Evolutionary conservation across 2,329 filamentous ascomycete genomes (phyloP), one percentile per base, ranked within the genome.

Genomic region (Chaetomiaceae sp.): DNA sequence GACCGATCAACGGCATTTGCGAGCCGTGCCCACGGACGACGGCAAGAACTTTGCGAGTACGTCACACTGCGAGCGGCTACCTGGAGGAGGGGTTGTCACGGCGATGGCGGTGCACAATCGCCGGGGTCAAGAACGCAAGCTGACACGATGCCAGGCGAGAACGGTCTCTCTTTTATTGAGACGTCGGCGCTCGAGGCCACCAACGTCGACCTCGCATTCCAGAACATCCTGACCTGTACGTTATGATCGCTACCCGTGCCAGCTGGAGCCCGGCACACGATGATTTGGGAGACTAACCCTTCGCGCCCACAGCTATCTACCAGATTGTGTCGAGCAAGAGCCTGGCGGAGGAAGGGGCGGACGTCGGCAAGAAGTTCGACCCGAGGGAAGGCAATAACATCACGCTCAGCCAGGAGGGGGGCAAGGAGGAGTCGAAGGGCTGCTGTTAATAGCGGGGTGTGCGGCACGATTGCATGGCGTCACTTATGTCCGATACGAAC

Each of bases 161-260:
- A 96, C 74, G 91, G 95, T 68, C 79, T 97, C 37, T 97, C 91
- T 42, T 98, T 98, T 71, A 98, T 98, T 69, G 93, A 98, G 78
- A 98, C 93, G 34, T 98, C 94, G 52, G 93, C 93, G 55, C 84
- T 98, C 62, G 93, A 98, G 66, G 93, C 93, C 60, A 97, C 89
- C 80, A 98, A 98, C 66, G 93, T 98, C 57, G 93, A 98, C 74
- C 83, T 97, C 64, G 93, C 93, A 51, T 97, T 98, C 81, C 91
- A 98, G 74, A 97, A 97, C 72, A 98, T 98, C 66, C 77, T 98
- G 66, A 98, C 93, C 65, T 91, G 91, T 96, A 78, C 53, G 79
- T 68, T 24, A 24, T 24, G 22, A 27, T 40, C 37, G 37, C 32
- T 33, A n/a, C n/a, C n/a, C n/a, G n/a, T n/a, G n/a, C n/a, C n/a